phyloP scores from a whole-genome alignment of 768 basidiomycete species.

The Tylopilus vinaceipallidus region DNA sequence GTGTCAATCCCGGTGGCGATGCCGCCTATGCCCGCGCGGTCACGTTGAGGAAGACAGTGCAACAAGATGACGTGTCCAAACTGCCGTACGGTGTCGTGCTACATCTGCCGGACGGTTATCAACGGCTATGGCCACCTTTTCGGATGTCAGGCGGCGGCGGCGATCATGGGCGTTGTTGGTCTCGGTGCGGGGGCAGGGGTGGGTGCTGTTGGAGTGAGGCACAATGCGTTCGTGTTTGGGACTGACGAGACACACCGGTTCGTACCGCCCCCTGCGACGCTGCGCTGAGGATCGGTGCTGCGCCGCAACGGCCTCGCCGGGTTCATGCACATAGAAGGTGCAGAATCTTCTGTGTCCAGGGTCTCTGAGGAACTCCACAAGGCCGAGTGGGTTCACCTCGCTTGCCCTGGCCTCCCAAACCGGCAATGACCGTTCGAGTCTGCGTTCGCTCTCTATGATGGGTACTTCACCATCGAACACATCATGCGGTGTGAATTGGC shows the following conservation, averaged over 20 bases:
- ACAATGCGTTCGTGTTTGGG: conserved; percentile 17
- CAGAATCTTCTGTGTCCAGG: too few species aligned
- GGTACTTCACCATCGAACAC: too few species aligned
- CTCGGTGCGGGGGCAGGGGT: background rate
- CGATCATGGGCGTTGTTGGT: background rate
- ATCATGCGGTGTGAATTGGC: too few species aligned
- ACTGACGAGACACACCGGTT: conserved; percentile 15
- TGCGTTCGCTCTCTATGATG: too few species aligned
- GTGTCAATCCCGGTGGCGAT: conserved; percentile 46
- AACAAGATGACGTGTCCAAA: conserved; percentile 88
- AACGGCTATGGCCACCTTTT: conserved; percentile 77
- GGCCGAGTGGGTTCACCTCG: too few species aligned
- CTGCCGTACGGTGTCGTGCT: conserved; percentile 76
- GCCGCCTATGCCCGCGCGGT: background rate
- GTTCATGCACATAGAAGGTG: too few species aligned
- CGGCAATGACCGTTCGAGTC: too few species aligned
- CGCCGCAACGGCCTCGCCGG: too few species aligned
- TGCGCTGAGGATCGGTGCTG: too few species aligned
- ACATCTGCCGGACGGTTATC: conserved; percentile 76
- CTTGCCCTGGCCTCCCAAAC: too few species aligned
- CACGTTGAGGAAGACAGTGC: conserved; percentile 49
- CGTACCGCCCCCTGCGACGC: background rate
- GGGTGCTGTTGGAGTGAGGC: too few species aligned
- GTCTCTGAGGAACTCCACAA: too few species aligned
- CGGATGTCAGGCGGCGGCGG: conserved; percentile 36